Conservation (phyloP, 352 stramenopile genomes). For the Pythium monospermum region DNA sequence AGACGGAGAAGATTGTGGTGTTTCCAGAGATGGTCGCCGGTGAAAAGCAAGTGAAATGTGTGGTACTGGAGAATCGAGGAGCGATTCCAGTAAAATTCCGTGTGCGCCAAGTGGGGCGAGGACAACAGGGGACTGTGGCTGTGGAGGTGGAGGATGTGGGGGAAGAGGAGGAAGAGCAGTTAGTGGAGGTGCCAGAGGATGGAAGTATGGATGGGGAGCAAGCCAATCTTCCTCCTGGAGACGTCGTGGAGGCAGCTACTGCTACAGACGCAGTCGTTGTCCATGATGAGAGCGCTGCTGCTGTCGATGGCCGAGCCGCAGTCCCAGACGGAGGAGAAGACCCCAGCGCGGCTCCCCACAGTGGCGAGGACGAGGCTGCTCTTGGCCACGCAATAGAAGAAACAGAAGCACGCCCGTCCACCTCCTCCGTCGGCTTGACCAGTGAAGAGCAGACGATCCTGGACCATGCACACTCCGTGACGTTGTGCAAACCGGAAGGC, state of each 20-base stretch:
- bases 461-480: conserved; percentile 22
- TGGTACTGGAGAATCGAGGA: conserved; percentile 69
- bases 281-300: too few species aligned
- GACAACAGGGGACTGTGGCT: not conserved
- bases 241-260: not conserved
- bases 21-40: conserved; percentile 81
- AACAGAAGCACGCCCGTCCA: not conserved
- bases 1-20: conserved; percentile 25
- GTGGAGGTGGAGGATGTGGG: not conserved
- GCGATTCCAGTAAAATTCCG: conserved; percentile 58
- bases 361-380: not conserved
- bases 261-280: too few species aligned
- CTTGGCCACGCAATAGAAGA: too few species aligned
- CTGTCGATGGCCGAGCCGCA: too few species aligned
- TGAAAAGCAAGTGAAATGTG: conserved; percentile 44
- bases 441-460: conserved; percentile 34
- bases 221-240: not conserved
- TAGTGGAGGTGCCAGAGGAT: not conserved
- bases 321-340: too few species aligned
- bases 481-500: conserved; percentile 34
- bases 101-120: conserved; percentile 12
- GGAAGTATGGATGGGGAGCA: not conserved
- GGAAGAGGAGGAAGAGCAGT: conserved; percentile 2
- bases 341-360: not conserved
- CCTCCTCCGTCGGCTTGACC: conserved; percentile 9